Base-by-base conservation (phyloP, 768 basidiomycete species). In the Cytidiella melzeri region DNA sequence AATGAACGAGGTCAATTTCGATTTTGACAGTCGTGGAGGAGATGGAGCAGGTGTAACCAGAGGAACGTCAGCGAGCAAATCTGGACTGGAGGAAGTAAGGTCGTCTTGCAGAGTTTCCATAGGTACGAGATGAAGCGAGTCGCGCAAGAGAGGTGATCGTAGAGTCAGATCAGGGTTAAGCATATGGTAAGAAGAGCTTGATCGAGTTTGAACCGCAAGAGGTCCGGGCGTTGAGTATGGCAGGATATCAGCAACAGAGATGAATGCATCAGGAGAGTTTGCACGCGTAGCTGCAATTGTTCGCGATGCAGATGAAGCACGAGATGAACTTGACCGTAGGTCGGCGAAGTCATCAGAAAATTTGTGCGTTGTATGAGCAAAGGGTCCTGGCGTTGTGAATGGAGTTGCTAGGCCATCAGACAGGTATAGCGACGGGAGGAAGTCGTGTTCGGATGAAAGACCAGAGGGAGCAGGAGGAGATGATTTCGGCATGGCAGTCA, bases 201-300 rank as follows among this genome's bases (percentile, higher is more conserved):
- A 20, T 36, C 13, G 37, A 48, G 37, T n/a, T n/a, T n/a, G n/a
- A n/a, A n/a, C n/a, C n/a, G n/a, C 38, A 23, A 34, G 67, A 30
- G 77, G 77, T 21, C 77, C 77, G 30, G 81, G 80, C 42, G 74
- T 76, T n/a, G 68, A 63, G 55, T 71, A 80, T 13, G 56, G 53
- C n/a, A 19, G 26, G 9, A 46, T 25, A 9, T 20, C 24, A 6
- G 5, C 7, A 9, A 25, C n/a, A n/a, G n/a, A n/a, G n/a, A n/a
- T n/a, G n/a, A 19, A 41, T 7, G 18, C 40, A 41, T 41, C 40
- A 41, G 40, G 18, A 18, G 18, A 41, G 9, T 9, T 41, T 18
- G n/a, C n/a, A n/a, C n/a, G n/a, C n/a, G n/a, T n/a, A n/a, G n/a
- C n/a, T n/a, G 11, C n/a, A 19, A 41, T 18, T 7, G 7, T 41